Evolutionary conservation across 345 rosid genomes (phyloP).

Genomic region (Trapa incisa): DNA sequence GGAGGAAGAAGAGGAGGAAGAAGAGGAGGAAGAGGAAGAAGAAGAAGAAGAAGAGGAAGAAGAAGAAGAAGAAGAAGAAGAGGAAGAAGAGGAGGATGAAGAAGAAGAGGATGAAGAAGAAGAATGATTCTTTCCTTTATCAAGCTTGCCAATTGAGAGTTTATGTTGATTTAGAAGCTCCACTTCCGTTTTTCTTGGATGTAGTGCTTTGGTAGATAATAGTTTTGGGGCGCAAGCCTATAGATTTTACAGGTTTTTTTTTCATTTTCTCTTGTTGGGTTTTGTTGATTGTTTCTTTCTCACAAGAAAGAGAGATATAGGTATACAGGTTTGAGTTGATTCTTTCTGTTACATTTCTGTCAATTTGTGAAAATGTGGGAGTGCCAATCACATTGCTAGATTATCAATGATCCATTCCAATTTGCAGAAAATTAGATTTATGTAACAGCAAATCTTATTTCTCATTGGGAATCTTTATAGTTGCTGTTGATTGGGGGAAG

Average conservation of each 20-base stretch:
- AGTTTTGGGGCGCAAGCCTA: background rate
- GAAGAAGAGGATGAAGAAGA: background rate
- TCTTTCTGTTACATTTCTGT: background rate
- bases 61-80: too few species aligned
- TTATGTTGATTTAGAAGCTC: background rate
- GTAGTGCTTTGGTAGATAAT: conserved; percentile 6
- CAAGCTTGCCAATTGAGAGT: background rate
- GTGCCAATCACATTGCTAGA: background rate
- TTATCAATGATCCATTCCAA: background rate
- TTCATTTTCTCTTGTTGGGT: background rate
- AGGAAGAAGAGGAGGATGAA: background rate
- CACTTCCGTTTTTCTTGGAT: conserved; percentile 3
- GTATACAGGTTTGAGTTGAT: background rate
- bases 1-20: too few species aligned
- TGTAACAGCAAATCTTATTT: background rate
- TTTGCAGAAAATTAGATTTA: background rate
- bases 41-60: too few species aligned
- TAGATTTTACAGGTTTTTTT: background rate
- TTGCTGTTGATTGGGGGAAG: background rate
- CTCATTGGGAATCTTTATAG: background rate
- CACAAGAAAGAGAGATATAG: too few species aligned
- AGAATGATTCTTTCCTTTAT: background rate
- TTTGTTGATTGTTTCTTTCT: background rate
- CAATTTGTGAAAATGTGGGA: background rate
- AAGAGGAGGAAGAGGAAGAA: background rate